These are phyloP conservation scores for Lentinula aciculospora DNA, from an alignment of 768 basidiomycete genomes.

Conservation along the genomic window DNA sequence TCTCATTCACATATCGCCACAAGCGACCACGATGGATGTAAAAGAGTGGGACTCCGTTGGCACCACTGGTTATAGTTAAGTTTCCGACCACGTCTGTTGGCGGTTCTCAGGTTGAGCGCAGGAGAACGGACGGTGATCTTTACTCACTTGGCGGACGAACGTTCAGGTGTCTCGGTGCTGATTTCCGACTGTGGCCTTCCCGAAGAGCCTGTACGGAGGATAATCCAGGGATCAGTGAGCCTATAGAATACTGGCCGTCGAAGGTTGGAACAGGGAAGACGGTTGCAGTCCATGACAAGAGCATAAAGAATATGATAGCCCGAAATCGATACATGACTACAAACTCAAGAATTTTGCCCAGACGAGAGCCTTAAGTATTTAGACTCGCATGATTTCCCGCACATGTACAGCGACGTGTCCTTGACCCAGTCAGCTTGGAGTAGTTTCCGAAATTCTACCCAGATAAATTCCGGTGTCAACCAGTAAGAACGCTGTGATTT, in stretches of 20 bases:
- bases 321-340: neutral
- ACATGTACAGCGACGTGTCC: neutral
- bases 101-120: neutral
- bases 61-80: constrained; percentile 36
- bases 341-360: neutral
- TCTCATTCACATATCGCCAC: constrained; percentile 50
- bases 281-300: constrained; percentile 17
- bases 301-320: constrained; percentile 12
- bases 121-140: neutral
- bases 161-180: constrained; percentile 23
- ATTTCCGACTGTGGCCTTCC: constrained; percentile 10
- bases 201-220: constrained; percentile 23
- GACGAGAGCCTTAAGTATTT: neutral
- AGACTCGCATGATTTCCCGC: neutral
- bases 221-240: constrained; percentile 35
- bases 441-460: constrained; percentile 5
- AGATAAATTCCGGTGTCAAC: constrained; percentile 1
- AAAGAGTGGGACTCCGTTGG: constrained; percentile 39
- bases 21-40: constrained; percentile 48
- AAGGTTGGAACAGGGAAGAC: constrained; percentile 35
- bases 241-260: constrained; percentile 33
- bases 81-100: constrained; percentile 41
- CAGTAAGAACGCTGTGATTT: neutral
- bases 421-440: neutral
- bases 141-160: constrained; percentile 26